A percentile compares a stretch with the other conserved stretches of the same genome.
Conservation (phyloP, 495 filamentous ascomycete species). For the Hypoxylon subgilvum region DNA sequence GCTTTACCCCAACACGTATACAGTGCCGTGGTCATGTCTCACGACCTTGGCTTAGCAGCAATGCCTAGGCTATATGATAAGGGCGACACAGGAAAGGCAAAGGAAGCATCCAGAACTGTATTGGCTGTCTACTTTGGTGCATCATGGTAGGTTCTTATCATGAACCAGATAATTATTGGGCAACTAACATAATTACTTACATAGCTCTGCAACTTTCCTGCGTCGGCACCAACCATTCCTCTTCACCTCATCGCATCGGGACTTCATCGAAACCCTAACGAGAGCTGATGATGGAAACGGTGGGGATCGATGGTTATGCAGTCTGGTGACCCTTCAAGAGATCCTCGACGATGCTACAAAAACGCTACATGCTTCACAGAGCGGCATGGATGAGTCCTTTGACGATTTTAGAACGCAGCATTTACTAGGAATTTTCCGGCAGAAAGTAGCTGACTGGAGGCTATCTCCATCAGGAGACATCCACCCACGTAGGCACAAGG, state of each 20-base stretch:
- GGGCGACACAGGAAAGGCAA: not conserved
- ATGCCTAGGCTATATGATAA: not conserved
- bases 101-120: constrained; percentile 17
- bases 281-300: not conserved
- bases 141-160: constrained; percentile 19
- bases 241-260: constrained; percentile 13
- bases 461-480: constrained; percentile 9
- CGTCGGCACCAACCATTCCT: constrained; percentile 25
- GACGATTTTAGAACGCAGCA: constrained; percentile 31
- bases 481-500: constrained; percentile 13
- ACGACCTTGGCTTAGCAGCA: constrained; percentile 19
- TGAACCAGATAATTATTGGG: not conserved
- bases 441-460: constrained; percentile 26
- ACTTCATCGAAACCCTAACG: constrained; percentile 12
- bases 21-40: constrained; percentile 31
- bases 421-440: constrained; percentile 21
- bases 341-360: constrained; percentile 29
- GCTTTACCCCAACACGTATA: constrained; percentile 32
- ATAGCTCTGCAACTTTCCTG: constrained; percentile 22
- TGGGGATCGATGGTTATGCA: constrained; percentile 29
- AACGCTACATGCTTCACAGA: constrained; percentile 13
- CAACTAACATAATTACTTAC: not conserved
- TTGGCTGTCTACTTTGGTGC: constrained; percentile 31
- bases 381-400: constrained; percentile 11
- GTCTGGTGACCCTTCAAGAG: constrained; percentile 25